Evolutionary conservation across 352 stramenopile genomes (phyloP).

Genomic region (Phytopythium litorale): DNA sequence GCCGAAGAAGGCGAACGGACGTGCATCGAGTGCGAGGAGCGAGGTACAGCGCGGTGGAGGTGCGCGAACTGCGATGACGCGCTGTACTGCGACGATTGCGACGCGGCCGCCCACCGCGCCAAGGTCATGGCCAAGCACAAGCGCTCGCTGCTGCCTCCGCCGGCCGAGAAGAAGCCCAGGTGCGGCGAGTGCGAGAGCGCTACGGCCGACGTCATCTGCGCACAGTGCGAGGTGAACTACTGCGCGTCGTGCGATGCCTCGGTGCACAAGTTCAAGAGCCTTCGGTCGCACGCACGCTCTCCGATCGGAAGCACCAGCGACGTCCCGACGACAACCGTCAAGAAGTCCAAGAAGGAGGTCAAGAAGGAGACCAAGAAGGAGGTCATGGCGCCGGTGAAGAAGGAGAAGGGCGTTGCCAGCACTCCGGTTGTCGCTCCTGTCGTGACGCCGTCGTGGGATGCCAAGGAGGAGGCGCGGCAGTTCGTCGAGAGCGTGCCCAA

Average conservation of each 20-base stretch:
- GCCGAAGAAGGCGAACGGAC: constrained; percentile 18
- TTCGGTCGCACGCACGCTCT: constrained; percentile 41
- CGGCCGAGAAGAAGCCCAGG: constrained; percentile 15
- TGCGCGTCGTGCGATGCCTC: constrained; percentile 51
- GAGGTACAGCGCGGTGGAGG: constrained; percentile 34
- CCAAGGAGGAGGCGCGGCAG: constrained; percentile 7
- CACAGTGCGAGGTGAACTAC: constrained; percentile 55
- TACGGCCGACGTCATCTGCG: constrained; percentile 35
- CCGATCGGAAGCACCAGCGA: constrained; percentile 3
- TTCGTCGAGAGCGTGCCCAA: constrained; percentile 62
- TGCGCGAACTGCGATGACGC: constrained; percentile 57
- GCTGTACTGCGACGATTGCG: constrained; percentile 62
- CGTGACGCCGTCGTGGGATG: constrained; percentile 10
- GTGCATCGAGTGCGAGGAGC: constrained; percentile 68
- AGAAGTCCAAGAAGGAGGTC: constrained; percentile 20
- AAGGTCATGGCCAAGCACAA: constrained; percentile 65
- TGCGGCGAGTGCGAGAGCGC: constrained; percentile 32
- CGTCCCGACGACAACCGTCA: constrained; percentile 10
- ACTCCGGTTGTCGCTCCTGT: neutral
- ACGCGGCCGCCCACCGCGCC: constrained; percentile 45
- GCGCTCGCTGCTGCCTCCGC: constrained; percentile 16
- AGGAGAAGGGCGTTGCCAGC: neutral
- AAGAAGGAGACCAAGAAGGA: constrained; percentile 43
- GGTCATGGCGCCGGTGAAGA: neutral
- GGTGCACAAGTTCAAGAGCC: constrained; percentile 74